Base-by-base conservation (phyloP, 352 stramenopile species). In the Pythium phragmiticola region DNA sequence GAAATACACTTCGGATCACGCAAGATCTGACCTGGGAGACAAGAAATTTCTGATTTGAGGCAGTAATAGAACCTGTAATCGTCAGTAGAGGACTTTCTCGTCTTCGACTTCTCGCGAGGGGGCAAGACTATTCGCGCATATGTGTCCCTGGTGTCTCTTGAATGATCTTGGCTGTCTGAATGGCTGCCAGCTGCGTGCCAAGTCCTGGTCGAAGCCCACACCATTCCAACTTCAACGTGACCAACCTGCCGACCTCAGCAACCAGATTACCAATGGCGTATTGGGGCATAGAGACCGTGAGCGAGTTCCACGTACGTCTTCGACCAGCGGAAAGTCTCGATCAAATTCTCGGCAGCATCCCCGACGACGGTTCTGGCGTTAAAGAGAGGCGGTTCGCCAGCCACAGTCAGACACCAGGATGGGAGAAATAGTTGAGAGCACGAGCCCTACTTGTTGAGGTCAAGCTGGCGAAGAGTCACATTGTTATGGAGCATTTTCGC, bases 401-500 rank as follows among this genome's bases (percentile, higher is more conserved):
- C 51, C 14, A 45, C 9, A 42, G 26, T 37, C 48, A 36, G 52
- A 30, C 36, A 49, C n/a, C 37, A 9, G 11, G 37, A 42, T 3
- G 14, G 14, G 37, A 42, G 11, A 2, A 42, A 16, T 13, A 2
- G 2, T 42, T 12, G 37, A 42, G 14, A 42, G 11, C 37, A 42
- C 37, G 14, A 41, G 34, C 52, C 30, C 30, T 61, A 80, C 75
- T 64, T 52, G 57, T 72, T 65, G 45, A 83, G 75, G 19, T 72
- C 54, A 8, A 80, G 57, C 8, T 49, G 26, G 34, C 63, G 51
- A 19, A 83, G 68, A 0, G 37, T 74, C 17, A 1, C 23, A 33
- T 83, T 83, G 46, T 67, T 74, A 8, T 26, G 36, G 26, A 80
- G 28, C 70, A 80, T 80, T 0, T 43, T 67, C 36, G 75, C 66